Evolutionary conservation across 768 basidiomycete species (phyloP).

Genomic region (Gelatoporia subvermispora): DNA sequence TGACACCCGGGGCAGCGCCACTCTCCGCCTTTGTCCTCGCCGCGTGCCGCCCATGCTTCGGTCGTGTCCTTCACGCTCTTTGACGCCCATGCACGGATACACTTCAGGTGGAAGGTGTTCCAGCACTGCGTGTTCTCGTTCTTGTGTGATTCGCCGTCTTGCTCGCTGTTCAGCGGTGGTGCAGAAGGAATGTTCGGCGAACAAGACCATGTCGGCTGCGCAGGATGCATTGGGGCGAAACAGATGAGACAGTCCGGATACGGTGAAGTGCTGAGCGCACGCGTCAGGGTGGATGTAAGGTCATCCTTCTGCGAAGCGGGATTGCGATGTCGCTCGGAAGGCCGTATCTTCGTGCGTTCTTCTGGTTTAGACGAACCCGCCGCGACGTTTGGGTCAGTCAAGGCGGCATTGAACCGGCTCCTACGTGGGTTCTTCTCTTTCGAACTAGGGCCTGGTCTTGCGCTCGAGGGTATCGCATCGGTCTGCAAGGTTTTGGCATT

Average conservation of each 20-base stretch:
- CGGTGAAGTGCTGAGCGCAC: constrained; percentile 61
- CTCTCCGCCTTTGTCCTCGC: constrained; percentile 63
- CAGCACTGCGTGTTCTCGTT: constrained; percentile 53
- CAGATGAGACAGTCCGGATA: constrained; percentile 82
- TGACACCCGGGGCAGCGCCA: constrained; percentile 97
- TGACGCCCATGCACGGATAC: constrained; percentile 83
- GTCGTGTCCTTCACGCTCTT: constrained; percentile 71
- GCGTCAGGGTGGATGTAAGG: constrained; percentile 69
- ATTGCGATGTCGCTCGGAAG: constrained; percentile 8
- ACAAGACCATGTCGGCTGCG: constrained; percentile 86
- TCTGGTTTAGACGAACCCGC: no score
- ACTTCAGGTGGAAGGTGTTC: constrained; percentile 87
- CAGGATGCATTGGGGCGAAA: constrained; percentile 72
- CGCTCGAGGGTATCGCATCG: no score
- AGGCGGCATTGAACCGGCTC: no score
- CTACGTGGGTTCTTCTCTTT: no score
- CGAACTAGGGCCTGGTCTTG: no score
- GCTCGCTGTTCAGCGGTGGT: constrained; percentile 11
- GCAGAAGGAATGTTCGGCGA: constrained; percentile 53
- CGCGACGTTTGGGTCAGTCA: no score
- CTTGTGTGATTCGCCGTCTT: background rate
- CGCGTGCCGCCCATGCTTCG: constrained; percentile 70
- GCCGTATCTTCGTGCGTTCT: background rate
- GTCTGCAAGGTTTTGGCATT: no score
- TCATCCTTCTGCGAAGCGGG: constrained; percentile 42